These are phyloP conservation scores for rapeseed (Brassica napus) DNA, from an alignment of 345 rosid species.

Conservation along the genomic window Da-Ae NC_063444.1:11932501-11933000, in stretches of 20 bases:
- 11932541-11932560: constrained; percentile 87
- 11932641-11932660: constrained; percentile 96
- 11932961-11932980: not conserved
- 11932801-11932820: constrained; percentile 92
- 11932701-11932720: too few species aligned
- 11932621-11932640: constrained; percentile 83
- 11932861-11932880: not conserved
- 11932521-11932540: constrained; percentile 97
- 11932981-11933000: not conserved
- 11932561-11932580: constrained; percentile 91
- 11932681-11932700: too few species aligned
- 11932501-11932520: constrained; percentile 66
- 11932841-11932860: not conserved
- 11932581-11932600: constrained; percentile 95
- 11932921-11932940: not conserved
- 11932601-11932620: constrained; percentile 75
- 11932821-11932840: constrained; percentile 96
- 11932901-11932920: too few species aligned
- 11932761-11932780: constrained; percentile 97
- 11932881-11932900: not conserved
- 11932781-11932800: constrained; percentile 85
- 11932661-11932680: constrained; percentile 34
- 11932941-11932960: not conserved
- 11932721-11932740: too few species aligned
- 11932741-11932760: constrained; percentile 91